Percentiles rank a stretch among this genome's conserved stretches.
These are phyloP conservation scores for Pinus albicaulis DNA, from an alignment of 75 land plant genomes.

Conservation along the genomic window DNA sequence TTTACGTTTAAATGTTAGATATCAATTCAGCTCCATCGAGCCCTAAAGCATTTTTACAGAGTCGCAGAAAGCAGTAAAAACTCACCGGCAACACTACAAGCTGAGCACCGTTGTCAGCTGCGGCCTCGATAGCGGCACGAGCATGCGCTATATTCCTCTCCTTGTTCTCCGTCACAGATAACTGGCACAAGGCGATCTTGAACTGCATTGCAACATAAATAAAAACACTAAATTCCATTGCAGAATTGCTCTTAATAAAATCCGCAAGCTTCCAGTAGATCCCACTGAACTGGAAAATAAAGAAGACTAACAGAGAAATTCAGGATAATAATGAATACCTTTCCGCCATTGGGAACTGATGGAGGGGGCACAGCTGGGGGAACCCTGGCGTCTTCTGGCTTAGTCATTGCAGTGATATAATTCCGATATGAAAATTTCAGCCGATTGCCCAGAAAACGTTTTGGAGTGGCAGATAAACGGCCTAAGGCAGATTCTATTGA, in stretches of 20 bases:
- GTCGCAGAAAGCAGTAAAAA: background rate
- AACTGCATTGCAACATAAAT: conserved; percentile 42
- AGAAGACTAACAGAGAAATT: background rate
- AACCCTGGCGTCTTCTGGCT: conserved; percentile 47
- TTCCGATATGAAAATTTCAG: too few species aligned
- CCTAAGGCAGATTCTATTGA: too few species aligned
- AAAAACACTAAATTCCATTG: background rate
- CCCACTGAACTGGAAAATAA: background rate
- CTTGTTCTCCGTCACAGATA: conserved; percentile 78
- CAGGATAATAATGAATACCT: conserved; percentile 23
- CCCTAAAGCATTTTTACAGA: too few species aligned
- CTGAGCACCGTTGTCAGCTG: conserved; percentile 73
- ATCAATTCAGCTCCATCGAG: too few species aligned
- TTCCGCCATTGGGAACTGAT: conserved; percentile 29
- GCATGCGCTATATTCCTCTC: conserved; percentile 81
- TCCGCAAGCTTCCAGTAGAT: background rate
- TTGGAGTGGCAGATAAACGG: too few species aligned
- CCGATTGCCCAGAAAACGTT: too few species aligned
- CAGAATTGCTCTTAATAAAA: background rate
- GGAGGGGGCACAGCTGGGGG: conserved; percentile 56
- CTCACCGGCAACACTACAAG: conserved; percentile 77
- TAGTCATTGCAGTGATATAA: conserved; percentile 27
- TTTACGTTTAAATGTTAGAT: too few species aligned
- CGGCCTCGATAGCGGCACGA: conserved; percentile 65
- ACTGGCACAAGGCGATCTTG: conserved; percentile 88